Conservation (phyloP, 371 early-diverging fungal genomes). For the Choanephora cucurbitarum region DNA sequence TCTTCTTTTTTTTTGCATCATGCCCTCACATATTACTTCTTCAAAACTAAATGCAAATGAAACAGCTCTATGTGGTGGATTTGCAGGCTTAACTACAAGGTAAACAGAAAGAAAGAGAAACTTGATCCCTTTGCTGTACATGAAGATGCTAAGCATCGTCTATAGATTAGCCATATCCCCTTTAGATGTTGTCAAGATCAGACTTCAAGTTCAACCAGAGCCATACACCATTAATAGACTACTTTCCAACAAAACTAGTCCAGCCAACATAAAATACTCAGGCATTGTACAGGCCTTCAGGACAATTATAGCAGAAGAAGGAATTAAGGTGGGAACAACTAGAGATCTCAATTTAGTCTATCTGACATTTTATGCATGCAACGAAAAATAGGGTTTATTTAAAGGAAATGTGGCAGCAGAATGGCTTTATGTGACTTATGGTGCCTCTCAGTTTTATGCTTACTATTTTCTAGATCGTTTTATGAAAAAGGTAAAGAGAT, state of each 20-base stretch:
- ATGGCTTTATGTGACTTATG: conserved; percentile 84
- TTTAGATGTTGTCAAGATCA: conserved; percentile 90
- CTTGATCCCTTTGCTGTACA: neutral
- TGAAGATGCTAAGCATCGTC: no score
- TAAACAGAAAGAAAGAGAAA: conserved; percentile 4
- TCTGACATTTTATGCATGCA: no score
- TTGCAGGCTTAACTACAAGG: conserved; percentile 64
- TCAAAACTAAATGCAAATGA: conserved; percentile 52
- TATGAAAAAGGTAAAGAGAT: conserved; percentile 24
- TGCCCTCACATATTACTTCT: conserved; percentile 35
- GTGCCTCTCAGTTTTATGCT: conserved; percentile 80
- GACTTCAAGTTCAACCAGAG: conserved; percentile 63
- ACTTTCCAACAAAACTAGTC: neutral
- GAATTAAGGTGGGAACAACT: conserved; percentile 48
- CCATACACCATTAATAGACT: conserved; percentile 7
- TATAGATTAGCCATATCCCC: conserved; percentile 74
- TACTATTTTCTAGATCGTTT: conserved; percentile 57
- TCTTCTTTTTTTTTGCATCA: conserved; percentile 1
- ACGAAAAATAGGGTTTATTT: conserved; percentile 79
- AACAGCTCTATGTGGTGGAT: conserved; percentile 62
- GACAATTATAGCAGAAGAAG: conserved; percentile 66
- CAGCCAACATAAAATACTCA: conserved; percentile 43
- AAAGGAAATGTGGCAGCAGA: conserved; percentile 91
- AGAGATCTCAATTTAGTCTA: no score
- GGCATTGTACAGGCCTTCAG: conserved; percentile 51